phyloP scores from a whole-genome alignment of 768 basidiomycete species.

The Phylloporus sp. region DNA sequence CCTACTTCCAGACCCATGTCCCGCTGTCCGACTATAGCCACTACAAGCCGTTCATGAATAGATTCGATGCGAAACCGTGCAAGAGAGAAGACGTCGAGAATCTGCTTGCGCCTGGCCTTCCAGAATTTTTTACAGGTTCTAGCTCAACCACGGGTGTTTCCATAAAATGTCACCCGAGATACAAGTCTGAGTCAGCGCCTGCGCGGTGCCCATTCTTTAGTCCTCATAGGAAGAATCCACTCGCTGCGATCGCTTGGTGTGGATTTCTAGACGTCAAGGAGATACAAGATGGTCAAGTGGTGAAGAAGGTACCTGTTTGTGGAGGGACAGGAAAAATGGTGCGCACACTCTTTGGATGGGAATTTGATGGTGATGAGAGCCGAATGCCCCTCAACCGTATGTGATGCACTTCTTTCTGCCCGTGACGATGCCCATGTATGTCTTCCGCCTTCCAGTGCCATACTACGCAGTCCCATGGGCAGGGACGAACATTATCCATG shows the following conservation, averaged over 20 bases:
- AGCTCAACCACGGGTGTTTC: neutral
- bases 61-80: neutral
- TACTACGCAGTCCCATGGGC: no score
- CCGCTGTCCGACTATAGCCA: neutral
- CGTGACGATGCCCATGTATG: no score
- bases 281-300: constrained; percentile 12
- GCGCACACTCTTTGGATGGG: constrained; percentile 11
- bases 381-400: no score
- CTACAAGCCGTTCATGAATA: neutral
- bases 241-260: neutral
- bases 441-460: no score
- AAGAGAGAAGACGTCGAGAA: neutral
- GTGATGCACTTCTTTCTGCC: no score
- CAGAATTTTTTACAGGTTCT: neutral
- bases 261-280: neutral
- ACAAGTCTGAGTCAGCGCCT: neutral
- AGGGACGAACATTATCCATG: no score
- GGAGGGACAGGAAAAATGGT: neutral
- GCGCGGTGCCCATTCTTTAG: neutral
- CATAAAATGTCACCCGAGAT: neutral
- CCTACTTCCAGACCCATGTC: neutral
- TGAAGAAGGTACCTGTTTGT: constrained; percentile 9
- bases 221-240: neutral
- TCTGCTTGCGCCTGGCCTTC: neutral
- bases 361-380: constrained; percentile 7